Base-by-base conservation (phyloP, 176 grass and related monocot genomes). In the Triticum monococcum region DNA sequence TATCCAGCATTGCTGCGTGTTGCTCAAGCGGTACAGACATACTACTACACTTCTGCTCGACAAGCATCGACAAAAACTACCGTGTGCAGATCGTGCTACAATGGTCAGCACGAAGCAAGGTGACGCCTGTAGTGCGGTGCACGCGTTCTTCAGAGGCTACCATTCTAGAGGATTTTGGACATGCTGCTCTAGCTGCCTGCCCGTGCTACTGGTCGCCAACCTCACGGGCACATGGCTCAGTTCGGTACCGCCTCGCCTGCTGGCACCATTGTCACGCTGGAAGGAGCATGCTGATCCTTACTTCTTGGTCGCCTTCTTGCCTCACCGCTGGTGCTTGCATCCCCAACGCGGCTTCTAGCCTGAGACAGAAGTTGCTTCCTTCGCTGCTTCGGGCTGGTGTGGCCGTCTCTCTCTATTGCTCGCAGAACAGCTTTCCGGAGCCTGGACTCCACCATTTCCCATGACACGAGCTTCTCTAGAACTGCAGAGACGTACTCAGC, bases 381-480 rank as follows among this genome's bases (percentile, higher is more conserved):
- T 62, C 12, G 60, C 9, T 80, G 77, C 67, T 85, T 89, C 23
- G 22, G 86, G 64, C 28, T 83, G 20, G 83, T 45, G 75, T 77
- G 24, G 6, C 28, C 81, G 0, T 93, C 86, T 72, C 80, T 92
- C 66, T 91, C 86, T 37, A 76, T 22, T 11, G 87, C 90, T 35
- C 40, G 68, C 22, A 72, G 22, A 8, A 94, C 83, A 5, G 92
- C 90, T 66, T 43, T 88, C 9, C 72, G 64, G 64, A 98, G 92
- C 40, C 97, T 89, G 20, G 62, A 77, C 83, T 84, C 91, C 8
- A 98, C 94, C 41, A 57, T 72, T 61, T 94, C 94, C 94, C 97
- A 96, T 9, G 92, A 98, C 5, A 98, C 85, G 67, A 98, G 97
- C 60, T 96, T 96, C 67, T 98, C 87, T 71, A 98, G 38, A 87